Evolutionary conservation across 2,329 filamentous ascomycete genomes (phyloP).

Genomic region (Cadophora sp.): DNA sequence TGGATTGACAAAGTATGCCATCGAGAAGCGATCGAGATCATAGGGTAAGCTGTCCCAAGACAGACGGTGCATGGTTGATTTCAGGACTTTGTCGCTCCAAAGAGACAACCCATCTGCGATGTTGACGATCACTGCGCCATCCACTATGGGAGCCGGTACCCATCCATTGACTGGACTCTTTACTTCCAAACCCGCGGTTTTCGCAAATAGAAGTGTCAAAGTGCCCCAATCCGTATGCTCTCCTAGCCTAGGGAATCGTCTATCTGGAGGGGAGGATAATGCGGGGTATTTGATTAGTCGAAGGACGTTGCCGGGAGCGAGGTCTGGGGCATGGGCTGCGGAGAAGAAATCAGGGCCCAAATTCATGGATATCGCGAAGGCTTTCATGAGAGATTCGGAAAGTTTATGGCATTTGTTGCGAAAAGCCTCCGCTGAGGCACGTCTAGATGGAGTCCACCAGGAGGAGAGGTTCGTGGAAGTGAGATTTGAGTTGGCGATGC

Average conservation of each 20-base stretch:
- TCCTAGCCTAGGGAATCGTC: neutral
- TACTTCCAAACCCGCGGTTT: neutral
- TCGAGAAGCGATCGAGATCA: neutral
- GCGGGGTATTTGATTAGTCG: conserved; percentile 4
- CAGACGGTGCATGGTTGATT: neutral
- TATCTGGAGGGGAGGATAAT: neutral
- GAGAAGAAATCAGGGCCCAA: neutral
- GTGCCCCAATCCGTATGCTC: conserved; percentile 7
- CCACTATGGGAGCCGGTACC: neutral
- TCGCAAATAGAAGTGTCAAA: neutral
- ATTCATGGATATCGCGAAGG: neutral
- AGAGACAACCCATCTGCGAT: conserved; percentile 4
- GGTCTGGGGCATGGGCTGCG: neutral
- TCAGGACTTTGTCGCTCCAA: neutral
- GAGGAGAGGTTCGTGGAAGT: neutral
- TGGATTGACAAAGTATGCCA: conserved; percentile 7
- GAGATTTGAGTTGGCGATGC: neutral
- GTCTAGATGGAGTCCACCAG: neutral
- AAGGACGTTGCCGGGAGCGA: neutral
- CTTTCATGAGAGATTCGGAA: neutral
- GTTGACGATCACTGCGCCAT: conserved; percentile 1
- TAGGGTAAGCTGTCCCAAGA: conserved; percentile 1
- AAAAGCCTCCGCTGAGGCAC: neutral
- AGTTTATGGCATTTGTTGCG: conserved; percentile 1
- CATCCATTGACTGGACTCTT: conserved; percentile 2